phyloP scores from a whole-genome alignment of 1,284 basidiomycete species.

The Pyrrhoderma noxium region DNA sequence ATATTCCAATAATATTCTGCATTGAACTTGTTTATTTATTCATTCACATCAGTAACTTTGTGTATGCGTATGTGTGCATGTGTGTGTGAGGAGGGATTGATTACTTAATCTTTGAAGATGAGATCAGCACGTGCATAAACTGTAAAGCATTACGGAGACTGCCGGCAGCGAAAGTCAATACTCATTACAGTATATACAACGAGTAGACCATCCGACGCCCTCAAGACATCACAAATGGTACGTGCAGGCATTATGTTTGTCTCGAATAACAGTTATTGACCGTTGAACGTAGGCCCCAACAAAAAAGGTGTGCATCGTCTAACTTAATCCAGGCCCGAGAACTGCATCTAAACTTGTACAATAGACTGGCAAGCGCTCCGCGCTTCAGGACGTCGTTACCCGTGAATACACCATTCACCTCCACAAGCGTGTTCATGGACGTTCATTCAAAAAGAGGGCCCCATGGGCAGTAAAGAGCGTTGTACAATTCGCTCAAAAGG shows the following conservation, averaged over 20 bases:
- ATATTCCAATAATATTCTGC: no score
- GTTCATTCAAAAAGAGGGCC: slow-evolving; percentile 91
- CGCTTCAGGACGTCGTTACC: slow-evolving; percentile 93
- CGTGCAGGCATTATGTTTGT: no score
- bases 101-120: no score
- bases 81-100: no score
- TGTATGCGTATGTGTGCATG: no score
- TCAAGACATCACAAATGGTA: slow-evolving; percentile 42
- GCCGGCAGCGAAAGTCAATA: neutral
- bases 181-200: neutral
- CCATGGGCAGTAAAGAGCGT: slow-evolving; percentile 93
- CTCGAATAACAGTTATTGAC: neutral
- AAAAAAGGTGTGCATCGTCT: slow-evolving; percentile 31
- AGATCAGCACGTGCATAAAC: slow-evolving; percentile 1
- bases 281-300: slow-evolving; percentile 26
- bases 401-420: slow-evolving; percentile 96
- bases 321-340: neutral
- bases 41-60: no score
- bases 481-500: slow-evolving; percentile 81
- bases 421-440: slow-evolving; percentile 87
- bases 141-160: slow-evolving; percentile 7
- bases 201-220: slow-evolving; percentile 12
- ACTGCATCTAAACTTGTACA: neutral
- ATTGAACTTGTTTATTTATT: no score
- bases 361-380: slow-evolving; percentile 84